phyloP scores from a whole-genome alignment of 371 early-diverging fungal species.

The Rhizopus microsporus region DNA sequence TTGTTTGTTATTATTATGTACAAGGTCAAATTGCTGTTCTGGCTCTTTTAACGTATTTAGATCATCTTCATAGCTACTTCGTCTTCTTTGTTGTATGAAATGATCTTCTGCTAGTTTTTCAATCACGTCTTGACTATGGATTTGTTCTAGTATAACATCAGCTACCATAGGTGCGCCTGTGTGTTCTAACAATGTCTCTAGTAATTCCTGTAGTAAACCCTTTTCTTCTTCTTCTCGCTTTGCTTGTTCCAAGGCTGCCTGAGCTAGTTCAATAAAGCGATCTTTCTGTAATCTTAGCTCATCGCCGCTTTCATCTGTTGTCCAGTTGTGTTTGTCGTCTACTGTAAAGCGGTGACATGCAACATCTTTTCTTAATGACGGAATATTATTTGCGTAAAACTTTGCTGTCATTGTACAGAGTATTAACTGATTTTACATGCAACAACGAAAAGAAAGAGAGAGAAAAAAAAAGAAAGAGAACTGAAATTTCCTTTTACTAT shows the following conservation, averaged over 20 bases:
- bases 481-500: too few species aligned
- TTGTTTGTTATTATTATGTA: slow-evolving; percentile 3
- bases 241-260: slow-evolving; percentile 43
- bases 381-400: not conserved
- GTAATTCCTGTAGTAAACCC: slow-evolving; percentile 35
- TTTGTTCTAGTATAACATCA: slow-evolving; percentile 34
- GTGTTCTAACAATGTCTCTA: slow-evolving; percentile 33
- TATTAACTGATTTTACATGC: too few species aligned
- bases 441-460: too few species aligned
- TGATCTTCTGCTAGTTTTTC: slow-evolving; percentile 37
- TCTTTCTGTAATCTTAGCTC: slow-evolving; percentile 24
- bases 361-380: slow-evolving; percentile 3
- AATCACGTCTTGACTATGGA: slow-evolving; percentile 43
- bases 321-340: slow-evolving; percentile 18
- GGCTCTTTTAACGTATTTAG: slow-evolving; percentile 15
- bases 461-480: too few species aligned
- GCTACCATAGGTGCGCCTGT: slow-evolving; percentile 36
- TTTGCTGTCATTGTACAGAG: too few species aligned
- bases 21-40: slow-evolving; percentile 7
- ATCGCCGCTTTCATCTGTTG: slow-evolving; percentile 27
- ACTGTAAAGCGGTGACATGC: slow-evolving; percentile 19
- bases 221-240: slow-evolving; percentile 39
- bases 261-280: slow-evolving; percentile 36
- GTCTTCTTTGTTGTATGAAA: slow-evolving; percentile 16
- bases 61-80: slow-evolving; percentile 8